phyloP scores from a whole-genome alignment of 306 rosid genomes.

The Arachis stenosperma region DNA sequence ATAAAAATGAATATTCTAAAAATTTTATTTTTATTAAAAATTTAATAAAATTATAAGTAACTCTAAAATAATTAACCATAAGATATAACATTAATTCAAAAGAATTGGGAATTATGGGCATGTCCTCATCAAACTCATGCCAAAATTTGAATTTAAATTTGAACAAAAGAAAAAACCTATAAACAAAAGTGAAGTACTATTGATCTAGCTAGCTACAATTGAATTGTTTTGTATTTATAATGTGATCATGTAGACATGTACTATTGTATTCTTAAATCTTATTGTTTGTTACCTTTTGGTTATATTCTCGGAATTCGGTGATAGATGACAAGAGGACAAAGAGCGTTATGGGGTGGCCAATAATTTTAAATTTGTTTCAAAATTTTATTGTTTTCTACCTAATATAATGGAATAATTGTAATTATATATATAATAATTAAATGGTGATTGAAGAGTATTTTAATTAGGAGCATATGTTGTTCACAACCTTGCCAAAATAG shows the following conservation, averaged over 20 bases:
- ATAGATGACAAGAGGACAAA: constrained; percentile 5
- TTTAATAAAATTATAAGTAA: too few species aligned
- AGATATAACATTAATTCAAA: too few species aligned
- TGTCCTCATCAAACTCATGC: background rate
- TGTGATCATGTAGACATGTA: background rate
- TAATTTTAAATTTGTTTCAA: constrained; percentile 18
- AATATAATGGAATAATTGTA: constrained; percentile 23
- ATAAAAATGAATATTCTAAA: too few species aligned
- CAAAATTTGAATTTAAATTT: constrained; percentile 20
- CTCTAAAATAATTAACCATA: too few species aligned
- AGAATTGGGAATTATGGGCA: background rate
- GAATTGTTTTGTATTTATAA: background rate
- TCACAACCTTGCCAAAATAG: constrained; percentile 1
- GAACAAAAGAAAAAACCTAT: background rate
- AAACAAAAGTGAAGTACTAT: background rate
- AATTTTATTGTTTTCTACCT: constrained; percentile 20
- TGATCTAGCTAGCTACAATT: background rate
- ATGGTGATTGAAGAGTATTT: constrained; percentile 29
- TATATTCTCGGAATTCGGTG: background rate
- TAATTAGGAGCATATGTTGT: constrained; percentile 2
- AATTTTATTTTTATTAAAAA: too few species aligned
- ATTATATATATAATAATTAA: background rate
- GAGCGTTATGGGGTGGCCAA: constrained; percentile 10
- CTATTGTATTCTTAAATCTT: background rate
- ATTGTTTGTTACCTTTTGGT: constrained; percentile 21